A percentile compares a stretch with the other conserved stretches of the same genome.
phyloP scores from a whole-genome alignment of 768 basidiomycete species.

The Tricholomella constricta region DNA sequence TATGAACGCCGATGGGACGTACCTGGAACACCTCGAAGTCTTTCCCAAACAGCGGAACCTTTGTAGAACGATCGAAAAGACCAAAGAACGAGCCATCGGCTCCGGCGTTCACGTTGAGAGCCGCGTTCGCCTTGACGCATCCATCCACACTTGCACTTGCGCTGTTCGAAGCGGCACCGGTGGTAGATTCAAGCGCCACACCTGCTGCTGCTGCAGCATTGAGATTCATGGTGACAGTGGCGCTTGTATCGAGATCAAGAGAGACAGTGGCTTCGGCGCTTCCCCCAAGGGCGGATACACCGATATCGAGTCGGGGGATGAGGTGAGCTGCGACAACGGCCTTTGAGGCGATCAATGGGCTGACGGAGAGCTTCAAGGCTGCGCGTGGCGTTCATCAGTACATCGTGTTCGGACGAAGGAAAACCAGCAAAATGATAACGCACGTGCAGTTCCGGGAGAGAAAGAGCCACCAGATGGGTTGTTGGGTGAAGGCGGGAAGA shows the following conservation, averaged over 20 bases:
- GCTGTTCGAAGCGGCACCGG: neutral
- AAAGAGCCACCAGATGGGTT: constrained; percentile 25
- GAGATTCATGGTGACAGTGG: constrained; percentile 18
- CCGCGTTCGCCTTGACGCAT: constrained; percentile 37
- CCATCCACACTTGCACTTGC: constrained; percentile 22
- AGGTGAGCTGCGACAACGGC: constrained; percentile 47
- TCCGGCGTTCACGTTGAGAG: constrained; percentile 41
- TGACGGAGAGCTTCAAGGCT: constrained; percentile 44
- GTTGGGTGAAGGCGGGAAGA: constrained; percentile 36
- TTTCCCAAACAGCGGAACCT: constrained; percentile 36
- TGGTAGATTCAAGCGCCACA: constrained; percentile 3
- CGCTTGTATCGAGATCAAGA: constrained; percentile 41
- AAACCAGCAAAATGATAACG: constrained; percentile 15
- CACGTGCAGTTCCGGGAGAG: constrained; percentile 31
- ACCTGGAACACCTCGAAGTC: constrained; percentile 42
- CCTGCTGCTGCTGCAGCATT: constrained; percentile 3
- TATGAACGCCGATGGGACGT: neutral
- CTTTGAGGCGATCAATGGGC: constrained; percentile 38
- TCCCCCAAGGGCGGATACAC: constrained; percentile 41
- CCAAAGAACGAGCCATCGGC: constrained; percentile 42
- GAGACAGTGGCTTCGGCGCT: constrained; percentile 39
- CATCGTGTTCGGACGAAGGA: neutral
- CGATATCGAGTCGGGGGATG: constrained; percentile 48
- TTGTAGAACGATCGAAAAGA: constrained; percentile 35
- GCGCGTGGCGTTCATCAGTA: no score